These are phyloP conservation scores for Suillus occidentalis DNA, from an alignment of 768 basidiomycete genomes.

Conservation along the genomic window DNA sequence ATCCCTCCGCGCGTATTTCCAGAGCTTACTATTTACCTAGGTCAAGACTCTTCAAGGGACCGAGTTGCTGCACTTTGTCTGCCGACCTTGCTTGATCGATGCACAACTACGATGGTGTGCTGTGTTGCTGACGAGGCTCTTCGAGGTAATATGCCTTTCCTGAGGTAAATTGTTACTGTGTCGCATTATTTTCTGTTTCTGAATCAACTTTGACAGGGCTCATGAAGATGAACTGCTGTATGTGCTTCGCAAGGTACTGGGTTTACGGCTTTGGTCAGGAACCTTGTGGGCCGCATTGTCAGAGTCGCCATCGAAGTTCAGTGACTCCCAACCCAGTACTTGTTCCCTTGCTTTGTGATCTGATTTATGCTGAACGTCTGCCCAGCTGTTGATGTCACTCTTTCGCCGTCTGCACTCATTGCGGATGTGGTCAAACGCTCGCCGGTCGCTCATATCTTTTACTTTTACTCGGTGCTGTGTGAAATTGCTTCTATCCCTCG, in stretches of 20 bases:
- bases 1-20: background rate
- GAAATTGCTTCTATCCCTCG: slow-evolving; percentile 76
- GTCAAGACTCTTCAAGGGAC: slow-evolving; percentile 56
- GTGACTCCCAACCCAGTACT: slow-evolving; percentile 59
- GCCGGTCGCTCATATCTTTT: slow-evolving; percentile 80
- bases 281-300: slow-evolving; percentile 77
- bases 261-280: slow-evolving; percentile 71
- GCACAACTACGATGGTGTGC: slow-evolving; percentile 59
- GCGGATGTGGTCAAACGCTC: slow-evolving; percentile 76
- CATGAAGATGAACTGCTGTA: slow-evolving; percentile 91
- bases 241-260: slow-evolving; percentile 73
- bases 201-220: slow-evolving; percentile 43
- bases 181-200: background rate
- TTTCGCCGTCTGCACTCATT: slow-evolving; percentile 55
- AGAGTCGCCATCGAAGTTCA: slow-evolving; percentile 57
- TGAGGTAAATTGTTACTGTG: slow-evolving; percentile 51
- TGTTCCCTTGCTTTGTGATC: background rate
- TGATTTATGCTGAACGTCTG: background rate
- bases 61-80: slow-evolving; percentile 74
- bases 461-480: slow-evolving; percentile 78
- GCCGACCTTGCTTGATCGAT: slow-evolving; percentile 75
- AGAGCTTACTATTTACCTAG: slow-evolving; percentile 33
- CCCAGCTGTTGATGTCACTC: slow-evolving; percentile 41
- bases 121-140: slow-evolving; percentile 85
- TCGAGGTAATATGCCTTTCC: slow-evolving; percentile 87